Base-by-base conservation (phyloP, 2,329 filamentous ascomycete species). In the Teratosphaeria gauchensis region DNA sequence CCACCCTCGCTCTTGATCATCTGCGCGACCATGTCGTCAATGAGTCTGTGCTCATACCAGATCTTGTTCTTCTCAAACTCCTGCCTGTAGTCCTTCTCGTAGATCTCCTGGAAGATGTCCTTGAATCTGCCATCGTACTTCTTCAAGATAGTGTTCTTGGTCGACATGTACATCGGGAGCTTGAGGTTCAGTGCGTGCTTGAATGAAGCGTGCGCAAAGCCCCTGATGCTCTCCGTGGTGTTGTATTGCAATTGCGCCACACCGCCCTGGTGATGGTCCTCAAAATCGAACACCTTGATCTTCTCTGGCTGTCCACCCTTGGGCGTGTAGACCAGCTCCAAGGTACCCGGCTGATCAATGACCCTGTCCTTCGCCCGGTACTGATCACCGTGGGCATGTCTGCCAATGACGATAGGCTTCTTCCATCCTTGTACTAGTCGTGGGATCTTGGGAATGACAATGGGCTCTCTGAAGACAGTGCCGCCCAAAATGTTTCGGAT, bases 71-170 rank as follows among this genome's bases (percentile, higher is more conserved):
- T 87, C 74, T 96, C 92, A 69, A 97, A 97, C 52, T 90, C 83
- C 74, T 84, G 82, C 82, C 89, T 87, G 82, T 97, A 99, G 69
- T 87, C 79, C 60, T 82, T 83, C 64, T 97, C 90, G 78, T 92
- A 99, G 70, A 97, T 85, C 72, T 95, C 89, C 83, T 99, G 89
- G 85, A 99, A 99, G 76, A 97, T 95, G 73, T 99, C 94, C 86
- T 97, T 97, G 85, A 99, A 99, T 69, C 89, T 85, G 56, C 94
- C 94, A 73, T 99, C 94, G 78, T 99, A 99, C 77, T 92, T 92
- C 83, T 99, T 99, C 68, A 99, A 81, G 69, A 99, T 99, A 68
- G 94, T 99, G 83, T 97, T 97, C 88, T 99, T 99, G 77, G 94
- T 99, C 83, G 90, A 96, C 92, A 97, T 95, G 82, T 97, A 99